These are phyloP conservation scores for Fonsecaea nubica DNA, from an alignment of 2,329 filamentous ascomycete species.

Conservation along the genomic window DNA sequence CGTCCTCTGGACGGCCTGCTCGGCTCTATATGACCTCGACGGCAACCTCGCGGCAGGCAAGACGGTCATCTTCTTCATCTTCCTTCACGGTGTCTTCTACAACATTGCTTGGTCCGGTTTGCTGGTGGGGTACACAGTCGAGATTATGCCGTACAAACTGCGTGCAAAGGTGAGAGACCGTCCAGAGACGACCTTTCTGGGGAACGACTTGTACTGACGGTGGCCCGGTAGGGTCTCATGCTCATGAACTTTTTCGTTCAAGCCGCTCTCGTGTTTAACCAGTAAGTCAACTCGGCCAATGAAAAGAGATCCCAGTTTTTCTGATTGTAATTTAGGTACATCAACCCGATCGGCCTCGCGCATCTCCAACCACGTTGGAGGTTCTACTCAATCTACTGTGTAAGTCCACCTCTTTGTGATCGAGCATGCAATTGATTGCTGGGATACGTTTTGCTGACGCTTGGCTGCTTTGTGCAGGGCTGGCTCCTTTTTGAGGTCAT, in stretches of 20 bases:
- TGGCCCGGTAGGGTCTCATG: conserved; percentile 41
- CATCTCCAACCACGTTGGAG: conserved; percentile 30
- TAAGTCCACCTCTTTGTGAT: conserved; percentile 10
- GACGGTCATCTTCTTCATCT: conserved; percentile 49
- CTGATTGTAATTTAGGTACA: conserved; percentile 47
- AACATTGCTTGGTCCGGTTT: conserved; percentile 48
- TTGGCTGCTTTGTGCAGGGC: conserved; percentile 48
- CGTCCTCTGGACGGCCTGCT: conserved; percentile 51
- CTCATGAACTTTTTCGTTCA: conserved; percentile 34
- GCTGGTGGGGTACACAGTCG: conserved; percentile 51
- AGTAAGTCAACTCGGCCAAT: background rate
- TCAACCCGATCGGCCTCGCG: conserved; percentile 30
- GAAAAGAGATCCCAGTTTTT: background rate
- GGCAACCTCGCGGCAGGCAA: conserved; percentile 45
- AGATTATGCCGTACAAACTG: conserved; percentile 58
- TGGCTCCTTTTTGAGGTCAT: conserved; percentile 20
- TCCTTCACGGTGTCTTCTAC: conserved; percentile 52
- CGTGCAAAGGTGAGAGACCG: conserved; percentile 48
- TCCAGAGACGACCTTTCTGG: background rate
- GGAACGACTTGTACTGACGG: background rate
- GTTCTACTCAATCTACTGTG: conserved; percentile 32
- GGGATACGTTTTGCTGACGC: conserved; percentile 37
- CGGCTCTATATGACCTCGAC: conserved; percentile 46
- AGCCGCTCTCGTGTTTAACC: conserved; percentile 31
- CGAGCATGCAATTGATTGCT: background rate